These are phyloP conservation scores for Tagetes erecta DNA, from an alignment of 129 eudicot genomes.

Conservation along the genomic window DNA sequence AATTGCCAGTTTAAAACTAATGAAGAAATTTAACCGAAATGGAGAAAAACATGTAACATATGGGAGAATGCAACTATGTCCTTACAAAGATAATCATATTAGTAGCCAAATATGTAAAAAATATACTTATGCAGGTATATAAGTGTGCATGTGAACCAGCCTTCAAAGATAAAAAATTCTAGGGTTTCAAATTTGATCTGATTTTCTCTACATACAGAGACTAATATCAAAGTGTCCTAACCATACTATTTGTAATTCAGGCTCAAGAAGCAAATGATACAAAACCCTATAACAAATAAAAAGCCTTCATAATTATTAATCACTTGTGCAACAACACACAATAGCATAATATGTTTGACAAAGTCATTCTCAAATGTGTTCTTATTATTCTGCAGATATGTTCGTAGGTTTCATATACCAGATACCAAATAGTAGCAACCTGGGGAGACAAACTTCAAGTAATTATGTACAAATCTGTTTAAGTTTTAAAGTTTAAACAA, in stretches of 20 bases:
- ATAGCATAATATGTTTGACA: neutral
- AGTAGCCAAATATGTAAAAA: neutral
- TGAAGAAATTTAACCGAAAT: neutral
- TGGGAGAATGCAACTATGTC: neutral
- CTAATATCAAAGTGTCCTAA: neutral
- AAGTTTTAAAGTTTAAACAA: neutral
- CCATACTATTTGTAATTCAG: neutral
- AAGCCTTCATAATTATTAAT: conserved; percentile 2
- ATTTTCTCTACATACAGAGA: neutral
- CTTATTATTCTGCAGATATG: neutral
- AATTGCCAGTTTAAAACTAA: neutral
- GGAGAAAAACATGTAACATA: neutral
- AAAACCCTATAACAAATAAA: neutral
- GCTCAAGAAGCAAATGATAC: conserved; percentile 7
- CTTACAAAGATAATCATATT: neutral
- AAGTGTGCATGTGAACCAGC: neutral
- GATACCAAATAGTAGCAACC: neutral
- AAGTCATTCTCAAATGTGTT: neutral
- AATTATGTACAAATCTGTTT: neutral
- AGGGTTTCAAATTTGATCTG: neutral
- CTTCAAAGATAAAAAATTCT: neutral
- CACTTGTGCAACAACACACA: neutral
- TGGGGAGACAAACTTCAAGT: conserved; percentile 5
- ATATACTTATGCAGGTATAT: neutral
- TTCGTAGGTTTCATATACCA: neutral